Base-by-base conservation (phyloP, 306 rosid species). In the Dalbergia cochinchinensis region DNA sequence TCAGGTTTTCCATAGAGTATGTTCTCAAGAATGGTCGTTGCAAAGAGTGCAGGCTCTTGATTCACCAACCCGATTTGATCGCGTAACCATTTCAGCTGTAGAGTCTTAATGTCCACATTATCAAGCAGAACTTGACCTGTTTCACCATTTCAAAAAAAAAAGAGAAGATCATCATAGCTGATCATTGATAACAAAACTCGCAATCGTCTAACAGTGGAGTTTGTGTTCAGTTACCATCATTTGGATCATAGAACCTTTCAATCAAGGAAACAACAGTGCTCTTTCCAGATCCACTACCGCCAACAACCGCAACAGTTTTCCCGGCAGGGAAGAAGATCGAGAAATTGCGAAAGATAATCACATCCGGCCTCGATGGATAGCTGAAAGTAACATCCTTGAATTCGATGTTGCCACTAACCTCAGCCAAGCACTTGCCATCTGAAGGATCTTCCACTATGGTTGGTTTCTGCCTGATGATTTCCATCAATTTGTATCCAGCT, bases 41-140 rank as follows among this genome's bases (percentile, higher is more conserved):
- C 99, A 78, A 96, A 96, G 13, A 96, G 90, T 4, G 99, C 99
- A 19, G 99, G 99, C 68, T 96, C 99, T 79, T 96, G 99, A 86
- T 96, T 96, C 90, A 96, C 99, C 73, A 96, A 77, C 37, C 98
- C 99, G 5, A 96, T 93, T 82, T 96, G 99, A 88, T 90, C 97
- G 0, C 99, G 94, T 3, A 96, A 83, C 99, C 99, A 93, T 86
- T 80, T 92, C 57, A 96, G 78, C 78, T 96, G 93, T 47, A 96
- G 85, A 1, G 96, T 91, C 82, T 83, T 91, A 18, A 96, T 93
- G 87, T 96, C 94, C 75, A 93, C 94, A 64, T 86, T 89, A 78
- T 93, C 99, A 10, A 96, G 76, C 65, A 96, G 81, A 82, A 93
- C 94, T 70, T 87, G 93, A 74, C 99, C 99, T 96, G 99, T 70